A percentile compares a stretch with the other conserved stretches of the same genome.
Conservation (phyloP, 129 eudicot species). For the Rutidosis leptorrhynchoides region DNA sequence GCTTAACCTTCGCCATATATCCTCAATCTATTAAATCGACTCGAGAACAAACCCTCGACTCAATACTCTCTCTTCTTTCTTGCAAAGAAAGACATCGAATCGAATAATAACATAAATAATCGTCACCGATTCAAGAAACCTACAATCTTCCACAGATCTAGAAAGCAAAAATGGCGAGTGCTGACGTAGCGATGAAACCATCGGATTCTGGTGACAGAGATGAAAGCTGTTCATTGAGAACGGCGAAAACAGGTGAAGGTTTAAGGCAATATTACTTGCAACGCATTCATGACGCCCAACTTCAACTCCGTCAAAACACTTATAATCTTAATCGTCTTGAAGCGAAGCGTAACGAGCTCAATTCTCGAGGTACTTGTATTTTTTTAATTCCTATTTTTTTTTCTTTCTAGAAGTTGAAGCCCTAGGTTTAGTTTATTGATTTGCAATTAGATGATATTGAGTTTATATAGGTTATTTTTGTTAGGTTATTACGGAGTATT, state of each 20-base stretch:
- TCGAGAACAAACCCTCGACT: not conserved
- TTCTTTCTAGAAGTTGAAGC: not conserved
- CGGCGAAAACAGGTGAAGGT: conserved; percentile 66
- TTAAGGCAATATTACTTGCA: conserved; percentile 69
- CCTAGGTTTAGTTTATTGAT: not conserved
- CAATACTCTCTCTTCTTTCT: conserved; percentile 16
- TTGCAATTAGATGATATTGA: not conserved
- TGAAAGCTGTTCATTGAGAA: conserved; percentile 39
- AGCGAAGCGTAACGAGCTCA: conserved; percentile 86
- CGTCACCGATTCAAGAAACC: conserved; percentile 22
- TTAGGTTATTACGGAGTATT: too few relatives aligned
- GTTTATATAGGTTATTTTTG: not conserved
- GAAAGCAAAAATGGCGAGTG: conserved; percentile 26
- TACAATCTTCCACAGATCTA: not conserved
- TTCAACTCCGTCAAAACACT: conserved; percentile 54
- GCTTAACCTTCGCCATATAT: too few relatives aligned
- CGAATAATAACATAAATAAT: conserved; percentile 13
- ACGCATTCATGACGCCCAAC: conserved; percentile 74
- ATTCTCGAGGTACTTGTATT: conserved; percentile 53
- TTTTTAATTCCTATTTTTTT: conserved; percentile 3
- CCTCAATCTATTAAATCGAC: not conserved
- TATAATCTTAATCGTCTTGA: conserved; percentile 80
- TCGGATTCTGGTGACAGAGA: conserved; percentile 35
- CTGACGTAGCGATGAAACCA: conserved; percentile 45
- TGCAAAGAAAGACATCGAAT: conserved; percentile 34